phyloP scores from a whole-genome alignment of 75 land plant species.

The Isoetes taiwanensis region DNA sequence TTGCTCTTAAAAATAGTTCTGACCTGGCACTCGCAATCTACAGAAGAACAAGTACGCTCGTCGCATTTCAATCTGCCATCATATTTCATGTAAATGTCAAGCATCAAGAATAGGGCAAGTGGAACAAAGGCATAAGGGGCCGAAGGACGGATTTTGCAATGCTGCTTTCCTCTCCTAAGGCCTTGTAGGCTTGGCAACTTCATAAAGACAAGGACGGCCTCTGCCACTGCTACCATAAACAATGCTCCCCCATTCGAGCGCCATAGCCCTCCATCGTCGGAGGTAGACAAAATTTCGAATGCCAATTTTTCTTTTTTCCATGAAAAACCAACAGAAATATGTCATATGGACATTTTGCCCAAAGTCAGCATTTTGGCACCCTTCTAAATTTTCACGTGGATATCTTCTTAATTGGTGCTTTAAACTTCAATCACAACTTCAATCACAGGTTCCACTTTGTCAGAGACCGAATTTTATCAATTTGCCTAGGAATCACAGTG shows the following conservation, averaged over 20 bases:
- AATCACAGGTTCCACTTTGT: too few species aligned
- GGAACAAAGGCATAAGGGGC: neutral
- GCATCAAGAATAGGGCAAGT: neutral
- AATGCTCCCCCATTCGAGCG: conserved; percentile 4
- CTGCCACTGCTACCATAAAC: neutral
- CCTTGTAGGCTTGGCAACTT: neutral
- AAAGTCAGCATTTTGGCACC: too few species aligned
- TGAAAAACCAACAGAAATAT: too few species aligned
- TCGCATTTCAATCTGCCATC: neutral
- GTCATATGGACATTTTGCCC: too few species aligned
- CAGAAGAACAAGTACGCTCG: neutral
- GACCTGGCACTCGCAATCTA: conserved; percentile 1
- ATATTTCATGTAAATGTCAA: conserved; percentile 3
- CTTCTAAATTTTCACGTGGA: too few species aligned
- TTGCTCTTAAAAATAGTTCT: neutral
- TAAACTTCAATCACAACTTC: too few species aligned
- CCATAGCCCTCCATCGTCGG: too few species aligned
- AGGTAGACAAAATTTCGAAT: too few species aligned
- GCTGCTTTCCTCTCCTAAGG: neutral
- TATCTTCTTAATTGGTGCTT: too few species aligned
- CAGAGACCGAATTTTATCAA: too few species aligned
- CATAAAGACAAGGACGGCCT: neutral
- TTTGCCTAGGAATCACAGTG: too few species aligned
- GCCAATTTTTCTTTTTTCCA: too few species aligned
- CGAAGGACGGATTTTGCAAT: neutral